Base-by-base conservation (phyloP, 148 eudicot species). In the Gaultheria prostrata region DNA sequence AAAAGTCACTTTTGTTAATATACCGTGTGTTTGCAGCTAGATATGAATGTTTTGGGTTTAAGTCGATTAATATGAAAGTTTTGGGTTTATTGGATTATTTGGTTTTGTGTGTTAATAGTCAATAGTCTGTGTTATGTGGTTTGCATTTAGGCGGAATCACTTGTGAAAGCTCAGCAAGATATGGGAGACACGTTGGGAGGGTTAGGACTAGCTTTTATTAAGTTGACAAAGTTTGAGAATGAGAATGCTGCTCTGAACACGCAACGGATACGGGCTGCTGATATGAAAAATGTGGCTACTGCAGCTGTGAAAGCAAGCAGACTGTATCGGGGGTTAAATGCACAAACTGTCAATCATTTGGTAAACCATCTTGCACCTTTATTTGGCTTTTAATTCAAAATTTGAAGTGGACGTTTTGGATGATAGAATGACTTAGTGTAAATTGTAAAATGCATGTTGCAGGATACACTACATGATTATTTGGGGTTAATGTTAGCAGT, bases 181-280 rank as follows among this genome's bases (percentile, higher is more conserved):
- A 90, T 93, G 91, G 98, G 95, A 61, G 97, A 94, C 81, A 91
- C 97, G 30, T 89, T 94, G 95, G 99, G 99, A 57, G 97, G 92
- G 59, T 84, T 97, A 83, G 99, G 99, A 67, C 83, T 97, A 43
- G 90, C 98, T 46, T 92, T 93, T 82, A 89, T 97, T 48, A 97
- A 95, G 88, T 83, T 97, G 88, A 90, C 98, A 26, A 97, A 95
- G 82, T 92, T 97, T 88, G 99, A 97, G 87, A 93, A 92, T 67
- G 90, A 92, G 89, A 84, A 90, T 80, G 95, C 97, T 1, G 24
- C 84, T 65, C 57, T 87, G 18, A 87, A 91, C 80, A 88, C 93
- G 73, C 98, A 97, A 84, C 91, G 84, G 81, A 61, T 82, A 59
- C 90, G 93, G 48, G 99, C 98, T 69, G 85, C 89, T 85, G 92